phyloP scores from a whole-genome alignment of 2,329 filamentous ascomycete genomes.

The Eutypa lata region DNA sequence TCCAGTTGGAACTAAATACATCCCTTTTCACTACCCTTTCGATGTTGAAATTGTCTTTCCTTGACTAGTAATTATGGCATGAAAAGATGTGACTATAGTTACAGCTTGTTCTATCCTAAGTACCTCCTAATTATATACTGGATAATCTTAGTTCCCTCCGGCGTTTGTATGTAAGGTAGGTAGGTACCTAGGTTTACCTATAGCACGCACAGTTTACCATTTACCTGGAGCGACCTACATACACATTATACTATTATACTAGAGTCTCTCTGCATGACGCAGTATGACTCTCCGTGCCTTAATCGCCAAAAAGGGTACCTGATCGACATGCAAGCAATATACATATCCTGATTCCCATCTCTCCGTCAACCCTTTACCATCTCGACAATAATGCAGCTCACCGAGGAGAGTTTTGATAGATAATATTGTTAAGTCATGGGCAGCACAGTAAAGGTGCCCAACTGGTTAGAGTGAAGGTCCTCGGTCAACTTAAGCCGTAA shows the following conservation, averaged over 20 bases:
- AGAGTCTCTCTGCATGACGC: neutral
- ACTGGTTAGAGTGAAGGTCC: constrained; percentile 2
- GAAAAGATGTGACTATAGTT: too few species aligned
- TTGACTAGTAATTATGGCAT: too few species aligned
- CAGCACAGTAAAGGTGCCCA: neutral
- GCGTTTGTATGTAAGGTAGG: too few species aligned
- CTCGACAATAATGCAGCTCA: neutral
- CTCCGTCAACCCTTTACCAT: neutral
- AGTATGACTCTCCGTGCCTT: neutral
- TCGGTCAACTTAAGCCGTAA: constrained; percentile 11
- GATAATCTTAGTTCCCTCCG: too few species aligned
- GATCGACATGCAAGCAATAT: neutral
- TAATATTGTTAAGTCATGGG: neutral
- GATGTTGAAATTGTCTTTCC: too few species aligned
- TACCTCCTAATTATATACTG: too few species aligned
- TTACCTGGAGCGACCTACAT: neutral
- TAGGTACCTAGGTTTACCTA: too few species aligned
- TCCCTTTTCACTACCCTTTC: too few species aligned
- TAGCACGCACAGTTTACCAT: neutral
- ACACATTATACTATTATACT: neutral
- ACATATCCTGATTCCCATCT: neutral
- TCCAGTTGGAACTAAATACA: too few species aligned
- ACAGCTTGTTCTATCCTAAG: too few species aligned
- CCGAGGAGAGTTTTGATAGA: too few species aligned
- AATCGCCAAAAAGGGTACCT: neutral